Conservation (phyloP, 2,329 filamentous ascomycete species). For the Ophiostoma ips region DNA sequence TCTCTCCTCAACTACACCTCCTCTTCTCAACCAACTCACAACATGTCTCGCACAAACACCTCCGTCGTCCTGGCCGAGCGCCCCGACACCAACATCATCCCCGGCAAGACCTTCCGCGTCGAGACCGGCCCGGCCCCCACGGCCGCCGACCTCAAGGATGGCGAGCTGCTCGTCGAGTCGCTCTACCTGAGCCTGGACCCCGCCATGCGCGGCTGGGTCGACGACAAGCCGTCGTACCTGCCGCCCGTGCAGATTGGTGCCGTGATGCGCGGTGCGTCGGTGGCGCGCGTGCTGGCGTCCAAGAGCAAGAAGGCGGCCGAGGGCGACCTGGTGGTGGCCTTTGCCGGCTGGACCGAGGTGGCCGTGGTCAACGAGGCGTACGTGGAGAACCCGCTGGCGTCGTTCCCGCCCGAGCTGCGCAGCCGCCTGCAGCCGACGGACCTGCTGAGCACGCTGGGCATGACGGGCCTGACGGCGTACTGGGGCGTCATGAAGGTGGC, state of each 20-base stretch:
- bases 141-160: constrained; percentile 32
- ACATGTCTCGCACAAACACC: constrained; percentile 9
- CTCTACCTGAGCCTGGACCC: constrained; percentile 48
- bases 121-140: constrained; percentile 37
- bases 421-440: constrained; percentile 26
- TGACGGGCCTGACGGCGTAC: constrained; percentile 52
- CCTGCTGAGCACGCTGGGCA: constrained; percentile 37
- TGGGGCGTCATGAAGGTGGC: constrained; percentile 50
- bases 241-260: constrained; percentile 46
- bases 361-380: constrained; percentile 32
- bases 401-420: constrained; percentile 5
- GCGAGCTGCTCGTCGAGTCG: constrained; percentile 35
- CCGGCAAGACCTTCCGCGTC: constrained; percentile 48
- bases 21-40: background rate
- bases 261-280: constrained; percentile 42
- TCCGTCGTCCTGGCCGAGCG: constrained; percentile 49
- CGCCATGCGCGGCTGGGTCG: constrained; percentile 50
- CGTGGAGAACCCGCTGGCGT: constrained; percentile 12
- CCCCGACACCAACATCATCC: constrained; percentile 45
- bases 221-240: constrained; percentile 35
- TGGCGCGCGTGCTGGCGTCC: constrained; percentile 38
- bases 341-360: constrained; percentile 44
- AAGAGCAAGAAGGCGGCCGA: constrained; percentile 31
- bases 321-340: constrained; percentile 37
- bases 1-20: background rate